phyloP scores from a whole-genome alignment of 2,329 filamentous ascomycete species.

The Didymella glomerata region DNA sequence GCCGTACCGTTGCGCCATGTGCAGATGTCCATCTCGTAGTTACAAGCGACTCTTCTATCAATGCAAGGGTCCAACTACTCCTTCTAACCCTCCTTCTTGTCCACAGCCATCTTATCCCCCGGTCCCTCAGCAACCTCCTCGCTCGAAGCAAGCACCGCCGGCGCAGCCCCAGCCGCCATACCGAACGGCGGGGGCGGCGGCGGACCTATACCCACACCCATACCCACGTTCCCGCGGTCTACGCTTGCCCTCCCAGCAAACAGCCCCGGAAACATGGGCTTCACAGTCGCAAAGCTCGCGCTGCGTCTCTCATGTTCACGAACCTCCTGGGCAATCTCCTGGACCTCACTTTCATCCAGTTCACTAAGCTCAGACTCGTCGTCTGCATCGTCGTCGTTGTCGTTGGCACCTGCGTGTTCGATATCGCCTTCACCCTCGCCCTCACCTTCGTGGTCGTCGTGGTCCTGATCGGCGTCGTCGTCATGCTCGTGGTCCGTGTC shows the following conservation, averaged over 20 bases:
- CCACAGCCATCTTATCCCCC: background rate
- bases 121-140: background rate
- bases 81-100: background rate
- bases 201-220: too few relatives aligned
- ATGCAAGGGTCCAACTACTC: background rate
- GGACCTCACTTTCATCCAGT: slow-evolving; percentile 55
- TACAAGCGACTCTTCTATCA: too few relatives aligned
- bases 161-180: background rate
- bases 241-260: slow-evolving; percentile 16
- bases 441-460: slow-evolving; percentile 41
- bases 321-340: slow-evolving; percentile 44
- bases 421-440: slow-evolving; percentile 62
- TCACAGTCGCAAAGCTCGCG: slow-evolving; percentile 28
- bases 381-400: slow-evolving; percentile 60
- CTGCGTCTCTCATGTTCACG: slow-evolving; percentile 24
- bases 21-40: too few relatives aligned
- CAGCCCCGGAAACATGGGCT: slow-evolving; percentile 41
- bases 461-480: slow-evolving; percentile 40
- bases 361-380: slow-evolving; percentile 65
- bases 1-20: background rate
- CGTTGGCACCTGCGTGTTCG: slow-evolving; percentile 41
- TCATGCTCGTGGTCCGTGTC: slow-evolving; percentile 10
- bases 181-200: background rate
- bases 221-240: background rate
- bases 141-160: background rate